Conservation (phyloP, 2,329 filamentous ascomycete genomes). For the Curvularia verruculosa region DNA sequence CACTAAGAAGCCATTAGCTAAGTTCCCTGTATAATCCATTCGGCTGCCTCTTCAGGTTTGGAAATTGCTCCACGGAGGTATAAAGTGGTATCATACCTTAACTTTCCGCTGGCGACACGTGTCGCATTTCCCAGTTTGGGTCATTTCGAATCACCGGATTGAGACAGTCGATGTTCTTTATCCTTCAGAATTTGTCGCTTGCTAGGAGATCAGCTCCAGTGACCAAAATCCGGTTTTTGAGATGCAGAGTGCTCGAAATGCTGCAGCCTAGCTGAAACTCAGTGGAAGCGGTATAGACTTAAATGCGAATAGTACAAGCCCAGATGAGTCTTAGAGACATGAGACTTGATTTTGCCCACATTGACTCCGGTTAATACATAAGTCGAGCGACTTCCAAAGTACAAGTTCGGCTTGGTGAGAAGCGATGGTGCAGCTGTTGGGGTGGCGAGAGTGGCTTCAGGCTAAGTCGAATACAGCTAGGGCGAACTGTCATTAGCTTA, state of each 20-base stretch:
- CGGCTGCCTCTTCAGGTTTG: too few relatives aligned
- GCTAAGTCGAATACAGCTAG: background rate
- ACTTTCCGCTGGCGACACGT: conserved; percentile 41
- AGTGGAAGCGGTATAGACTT: background rate
- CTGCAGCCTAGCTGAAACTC: background rate
- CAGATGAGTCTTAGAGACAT: background rate
- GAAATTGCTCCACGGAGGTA: background rate
- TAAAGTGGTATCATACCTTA: conserved; percentile 25
- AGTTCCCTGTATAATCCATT: background rate
- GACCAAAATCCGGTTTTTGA: background rate
- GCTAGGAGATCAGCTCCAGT: background rate
- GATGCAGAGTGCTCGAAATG: background rate
- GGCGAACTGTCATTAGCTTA: background rate
- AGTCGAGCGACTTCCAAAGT: background rate
- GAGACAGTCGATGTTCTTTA: background rate
- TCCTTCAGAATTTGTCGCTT: background rate
- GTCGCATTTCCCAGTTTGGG: conserved; percentile 41
- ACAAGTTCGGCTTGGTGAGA: background rate
- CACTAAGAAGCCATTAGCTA: conserved; percentile 27
- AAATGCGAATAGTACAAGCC: background rate
- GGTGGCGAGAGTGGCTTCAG: background rate
- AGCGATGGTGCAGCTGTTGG: background rate
- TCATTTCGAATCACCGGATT: conserved; percentile 21
- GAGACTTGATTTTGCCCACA: too few relatives aligned
- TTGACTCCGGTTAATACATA: background rate